Evolutionary conservation across 139 green algal species (phyloP), one percentile per base, ranked within the genome.

Genomic region (Asterochloris sp.): DNA sequence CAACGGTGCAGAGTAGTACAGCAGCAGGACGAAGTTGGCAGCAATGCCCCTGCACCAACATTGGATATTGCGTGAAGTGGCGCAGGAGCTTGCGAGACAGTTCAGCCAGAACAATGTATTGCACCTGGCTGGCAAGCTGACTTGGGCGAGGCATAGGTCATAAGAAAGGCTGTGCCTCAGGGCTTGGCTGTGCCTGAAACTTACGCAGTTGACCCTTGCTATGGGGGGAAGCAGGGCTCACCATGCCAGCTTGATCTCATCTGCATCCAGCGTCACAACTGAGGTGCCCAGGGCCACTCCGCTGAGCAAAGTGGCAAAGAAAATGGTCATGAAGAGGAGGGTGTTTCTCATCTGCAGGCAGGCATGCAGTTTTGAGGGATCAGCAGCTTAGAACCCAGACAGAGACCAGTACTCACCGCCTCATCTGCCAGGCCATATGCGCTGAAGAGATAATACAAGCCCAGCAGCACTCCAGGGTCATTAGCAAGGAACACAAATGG

Each of bases 1-100:
- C 60, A 94, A 86, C 16, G 92, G 90, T 0, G 91, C 83, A n/a
- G 83, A 85, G 79, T 95, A 94, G 73, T 92, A 94, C 19, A 91
- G 76, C 16, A 93, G 79, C 79, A 88, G 83, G 66, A 95, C 87
- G 54, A 77, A 78, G 62, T 92, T 92, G 26, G 85, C 86, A 9
- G 82, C 85, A 62, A 91, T 76, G 60, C 89, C 87, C 87, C 87
- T 91, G 87, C 47, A 66, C 26, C 12, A 23, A 4, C 11, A 13
- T 71, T 2, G 66, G 66, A 71, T 2, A 26, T 71, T 71, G 66
- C 8, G 66, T 71, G 66, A 10, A 21, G 66, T 21, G 1, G 21
- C 9, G 66, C 66, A 10, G 21, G 21, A 21, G 19, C 66, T 71
- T 71, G 66, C 4, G 2, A 71, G 38, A 54, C 38, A 54, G 38